phyloP scores from a whole-genome alignment of 129 eudicot species.

The Helianthus tuberosus region DNA sequence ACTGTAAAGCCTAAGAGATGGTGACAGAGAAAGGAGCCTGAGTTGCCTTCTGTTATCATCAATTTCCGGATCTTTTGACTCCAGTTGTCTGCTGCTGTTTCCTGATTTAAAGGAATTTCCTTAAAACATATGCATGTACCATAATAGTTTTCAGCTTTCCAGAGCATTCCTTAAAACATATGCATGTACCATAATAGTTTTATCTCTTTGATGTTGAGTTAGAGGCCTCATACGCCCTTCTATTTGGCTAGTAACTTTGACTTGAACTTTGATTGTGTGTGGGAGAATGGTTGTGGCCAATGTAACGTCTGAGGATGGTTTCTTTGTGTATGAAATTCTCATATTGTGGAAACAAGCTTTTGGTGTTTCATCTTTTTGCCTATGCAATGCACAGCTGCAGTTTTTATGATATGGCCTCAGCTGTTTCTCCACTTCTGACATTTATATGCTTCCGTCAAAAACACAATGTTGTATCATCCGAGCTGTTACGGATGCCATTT shows the following conservation, averaged over 20 bases:
- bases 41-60: not conserved
- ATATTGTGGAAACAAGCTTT: constrained; percentile 7
- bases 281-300: constrained; percentile 24
- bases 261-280: not conserved
- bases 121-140: too few species aligned
- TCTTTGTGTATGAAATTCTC: constrained; percentile 35
- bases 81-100: too few species aligned
- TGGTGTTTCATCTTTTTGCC: not conserved
- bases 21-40: not conserved
- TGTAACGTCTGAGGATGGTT: constrained; percentile 1
- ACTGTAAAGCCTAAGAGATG: too few species aligned
- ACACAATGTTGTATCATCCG: not conserved
- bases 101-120: too few species aligned
- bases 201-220: not conserved
- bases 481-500: not conserved
- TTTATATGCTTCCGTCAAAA: constrained; percentile 13
- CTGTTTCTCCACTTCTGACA: constrained; percentile 10
- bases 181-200: too few species aligned
- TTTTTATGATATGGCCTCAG: constrained; percentile 19
- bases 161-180: not conserved
- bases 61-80: not conserved
- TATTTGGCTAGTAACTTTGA: not conserved
- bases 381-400: constrained; percentile 22
- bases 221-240: not conserved
- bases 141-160: not conserved